These are phyloP conservation scores for Penicillium occitanis DNA, from an alignment of 2,329 filamentous ascomycete genomes.

Conservation along the genomic window DNA sequence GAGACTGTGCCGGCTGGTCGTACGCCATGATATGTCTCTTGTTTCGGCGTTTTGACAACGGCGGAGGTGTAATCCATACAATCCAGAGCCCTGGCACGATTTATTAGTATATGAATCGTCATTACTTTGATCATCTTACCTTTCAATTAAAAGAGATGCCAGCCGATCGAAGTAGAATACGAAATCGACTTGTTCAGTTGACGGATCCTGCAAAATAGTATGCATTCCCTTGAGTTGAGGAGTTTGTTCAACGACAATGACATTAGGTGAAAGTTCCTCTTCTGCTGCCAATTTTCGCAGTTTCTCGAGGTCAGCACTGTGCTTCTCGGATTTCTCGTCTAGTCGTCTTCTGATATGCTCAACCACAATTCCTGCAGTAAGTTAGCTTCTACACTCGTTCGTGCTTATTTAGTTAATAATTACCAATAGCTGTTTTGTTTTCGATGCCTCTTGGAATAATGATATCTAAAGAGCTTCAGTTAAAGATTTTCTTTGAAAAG, in stretches of 20 bases:
- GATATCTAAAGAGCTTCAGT: conserved; percentile 58
- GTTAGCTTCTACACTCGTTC: conserved; percentile 23
- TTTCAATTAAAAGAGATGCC: conserved; percentile 78
- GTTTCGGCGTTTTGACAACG: conserved; percentile 69
- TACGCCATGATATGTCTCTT: conserved; percentile 69
- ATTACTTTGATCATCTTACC: conserved; percentile 33
- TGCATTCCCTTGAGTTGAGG: conserved; percentile 84
- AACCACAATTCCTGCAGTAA: conserved; percentile 73
- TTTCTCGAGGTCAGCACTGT: conserved; percentile 74
- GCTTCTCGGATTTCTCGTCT: conserved; percentile 77
- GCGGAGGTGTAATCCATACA: conserved; percentile 67
- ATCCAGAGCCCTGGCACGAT: conserved; percentile 64
- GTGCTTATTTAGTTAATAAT: neutral
- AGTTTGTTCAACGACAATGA: conserved; percentile 72
- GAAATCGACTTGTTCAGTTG: conserved; percentile 81
- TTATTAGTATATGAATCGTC: neutral
- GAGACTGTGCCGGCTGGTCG: conserved; percentile 70
- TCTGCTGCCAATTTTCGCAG: conserved; percentile 72
- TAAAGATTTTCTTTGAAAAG: neutral
- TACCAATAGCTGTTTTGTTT: conserved; percentile 80
- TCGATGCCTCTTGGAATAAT: conserved; percentile 94
- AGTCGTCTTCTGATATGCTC: conserved; percentile 89
- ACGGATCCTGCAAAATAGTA: conserved; percentile 80
- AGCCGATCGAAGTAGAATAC: conserved; percentile 97
- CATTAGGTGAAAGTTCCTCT: conserved; percentile 70